phyloP scores from a whole-genome alignment of 2,329 filamentous ascomycete species.

The Gnomoniopsis sp. region DNA sequence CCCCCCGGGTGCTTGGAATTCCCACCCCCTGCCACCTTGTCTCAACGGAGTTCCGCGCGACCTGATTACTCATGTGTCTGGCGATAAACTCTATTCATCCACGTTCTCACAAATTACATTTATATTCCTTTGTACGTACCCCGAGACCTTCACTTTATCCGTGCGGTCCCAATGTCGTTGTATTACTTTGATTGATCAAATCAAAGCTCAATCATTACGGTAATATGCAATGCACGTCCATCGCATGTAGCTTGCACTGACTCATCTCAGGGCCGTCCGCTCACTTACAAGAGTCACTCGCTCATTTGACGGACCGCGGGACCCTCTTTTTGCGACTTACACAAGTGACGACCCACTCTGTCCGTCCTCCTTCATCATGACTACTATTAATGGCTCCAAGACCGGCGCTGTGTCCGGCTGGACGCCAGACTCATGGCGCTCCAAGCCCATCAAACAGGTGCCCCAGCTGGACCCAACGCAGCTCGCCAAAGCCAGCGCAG shows the following conservation, averaged over 20 bases:
- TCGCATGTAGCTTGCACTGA: neutral
- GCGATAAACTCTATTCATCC: no score
- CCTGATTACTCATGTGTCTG: no score
- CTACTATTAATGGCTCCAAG: constrained; percentile 7
- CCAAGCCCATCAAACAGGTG: constrained; percentile 75
- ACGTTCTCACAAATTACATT: no score
- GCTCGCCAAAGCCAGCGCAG: constrained; percentile 56
- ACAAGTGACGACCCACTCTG: neutral
- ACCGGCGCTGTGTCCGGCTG: constrained; percentile 33
- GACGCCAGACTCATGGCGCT: constrained; percentile 67
- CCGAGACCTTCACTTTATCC: no score
- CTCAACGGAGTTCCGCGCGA: no score
- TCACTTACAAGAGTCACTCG: constrained; percentile 1
- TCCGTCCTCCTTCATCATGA: constrained; percentile 3
- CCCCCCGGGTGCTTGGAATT: no score
- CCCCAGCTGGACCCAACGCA: constrained; percentile 62
- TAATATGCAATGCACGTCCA: neutral
- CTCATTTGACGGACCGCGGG: neutral
- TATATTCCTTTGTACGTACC: no score
- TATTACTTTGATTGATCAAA: no score
- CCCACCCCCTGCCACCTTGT: no score
- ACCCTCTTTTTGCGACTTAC: neutral
- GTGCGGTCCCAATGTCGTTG: no score
- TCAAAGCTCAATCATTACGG: no score
- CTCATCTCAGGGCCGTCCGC: neutral